Base-by-base conservation (phyloP, 768 basidiomycete genomes). In the Tricholoma sp. region DNA sequence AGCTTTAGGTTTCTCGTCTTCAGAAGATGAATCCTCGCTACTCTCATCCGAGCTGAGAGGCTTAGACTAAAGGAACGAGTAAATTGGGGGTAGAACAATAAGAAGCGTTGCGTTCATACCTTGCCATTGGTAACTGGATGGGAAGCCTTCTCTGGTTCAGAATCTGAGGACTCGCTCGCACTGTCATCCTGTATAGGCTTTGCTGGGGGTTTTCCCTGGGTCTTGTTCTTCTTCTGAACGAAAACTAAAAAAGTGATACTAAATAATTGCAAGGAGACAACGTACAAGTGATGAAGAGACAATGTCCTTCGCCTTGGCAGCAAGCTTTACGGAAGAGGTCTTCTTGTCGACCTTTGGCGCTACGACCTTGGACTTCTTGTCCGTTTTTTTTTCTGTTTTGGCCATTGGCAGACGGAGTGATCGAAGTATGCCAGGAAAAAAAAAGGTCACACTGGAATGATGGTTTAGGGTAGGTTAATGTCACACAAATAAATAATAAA, bases 1-100 rank as follows among this genome's bases (percentile, higher is more conserved):
- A 37, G 78, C 77, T 66, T 85, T 84, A 57, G 81, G 76, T 63
- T 81, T 80, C 65, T 84, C 82, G 39, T 83, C 83, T 60, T 82
- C 75, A 18, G 72, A 68, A 15, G 74, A 75, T 12, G 73, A 72
- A 52, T 69, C 70, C 57, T 80, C 76, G 55, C 70, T 73, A 58
- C 76, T 79, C 50, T 79, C 78, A 49, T 78, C 74, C 29, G 77
- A 72, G 15, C 74, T 75, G n/a, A 60, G 64, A 29, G 71, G 63
- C 59, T 75, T 72, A n/a, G 50, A 53, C 59, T 67, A 54, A 54
- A 41, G 31, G 56, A 33, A 57, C 9, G 50, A 4, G 17, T 56
- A 31, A 37, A 55, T 53, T 33, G 11, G 51, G 39, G 33, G 28
- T 18, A 56, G 47, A 55, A 42, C 34, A 36, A 62, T n/a, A 39